Evolutionary conservation across 164 flowering plant species (phyloP), one percentile per base, ranked within the genome.

Genomic region (Macadamia integrifolia): DNA sequence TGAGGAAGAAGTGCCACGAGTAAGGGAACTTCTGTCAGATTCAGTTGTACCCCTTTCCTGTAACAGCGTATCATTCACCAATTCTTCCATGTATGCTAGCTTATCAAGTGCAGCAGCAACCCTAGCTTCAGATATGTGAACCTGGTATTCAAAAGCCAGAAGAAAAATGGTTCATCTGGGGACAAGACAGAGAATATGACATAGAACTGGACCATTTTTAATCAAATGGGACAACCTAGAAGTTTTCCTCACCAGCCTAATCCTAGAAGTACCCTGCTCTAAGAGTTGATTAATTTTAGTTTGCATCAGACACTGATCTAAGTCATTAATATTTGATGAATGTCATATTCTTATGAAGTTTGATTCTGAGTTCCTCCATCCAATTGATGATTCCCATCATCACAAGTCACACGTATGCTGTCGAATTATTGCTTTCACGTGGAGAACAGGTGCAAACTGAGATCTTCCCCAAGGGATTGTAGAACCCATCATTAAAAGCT

Each of bases 61-160:
- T 60, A 94, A 73, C 58, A 92, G 75, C 74, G 80, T 87, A 80
- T 92, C 97, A 77, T 86, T 87, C 60, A 92, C 98, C 83, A 94
- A 74, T 74, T 70, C 80, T 78, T 94, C 99, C 97, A 94, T 89
- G 83, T 87, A 85, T 70, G 97, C 99, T 70, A 94, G 85, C 84
- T 90, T 92, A 81, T 92, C 98, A 74, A 94, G 73, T 75, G 99
- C 97, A 58, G 98, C 79, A 17, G 75, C 70, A 73, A 94, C 96
- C 74, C 99, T 83, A 69, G 94, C 97, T 86, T 94, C 98, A 50
- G 98, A 94, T 75, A 92, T 88, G 80, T 90, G 98, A 69, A 94
- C 97, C 99, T 94, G 83, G 72, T 56, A 31, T 69, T 58, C 32
- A 69, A 71, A 61, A 74, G 46, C 42, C 65, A 64, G 15, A 68